Base-by-base conservation (phyloP, 306 rosid genomes). In the Senna tora region DNA sequence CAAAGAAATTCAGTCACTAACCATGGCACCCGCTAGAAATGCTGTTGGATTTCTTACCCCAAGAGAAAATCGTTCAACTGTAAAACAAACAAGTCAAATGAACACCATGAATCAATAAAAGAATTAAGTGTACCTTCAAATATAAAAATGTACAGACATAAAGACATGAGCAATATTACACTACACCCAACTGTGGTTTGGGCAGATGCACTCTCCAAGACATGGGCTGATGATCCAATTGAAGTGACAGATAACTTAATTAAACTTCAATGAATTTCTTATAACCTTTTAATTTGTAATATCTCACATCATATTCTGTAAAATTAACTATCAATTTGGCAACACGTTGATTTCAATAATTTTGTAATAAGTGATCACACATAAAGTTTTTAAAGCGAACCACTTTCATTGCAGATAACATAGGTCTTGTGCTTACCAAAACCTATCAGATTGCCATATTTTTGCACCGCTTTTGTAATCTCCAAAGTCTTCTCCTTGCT, bases 11-110 rank as follows among this genome's bases (percentile, higher is more conserved):
- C 34, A 54, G 66, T 71, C 38, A 78, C 89, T 82, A 71, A 88
- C 93, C 85, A 75, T 67, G 64, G 90, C 84, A 38, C 93, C 93
- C 1, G 88, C 88, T 51, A 88, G 76, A 77, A 85, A 85, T 73
- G 83, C 88, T 21, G 90, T 85, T 54, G 87, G 87, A 63, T 85
- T 85, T 77, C 93, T 79, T 67, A 81, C 85, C 60, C 93, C 90
- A 59, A 88, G 71, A 47, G 93, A 88, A 70, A 88, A 85, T 47
- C 93, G 80, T 69, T 88, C 90, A 62, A 88, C 93, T 88, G 81
- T 59, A 67, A 66, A 52, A 74, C n/a, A 74, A 69, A 54, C 60
- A 71, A 80, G 39, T 70, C 45, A 58, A 16, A 34, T 50, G 67
- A 72, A 42, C 67, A 67, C 71, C 56, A 79, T 70, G 50, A 53